A percentile compares a stretch with the other conserved stretches of the same genome.
These are phyloP conservation scores for Bryopsis sp. DNA, from an alignment of 139 green algal species.

Conservation along the genomic window DNA sequence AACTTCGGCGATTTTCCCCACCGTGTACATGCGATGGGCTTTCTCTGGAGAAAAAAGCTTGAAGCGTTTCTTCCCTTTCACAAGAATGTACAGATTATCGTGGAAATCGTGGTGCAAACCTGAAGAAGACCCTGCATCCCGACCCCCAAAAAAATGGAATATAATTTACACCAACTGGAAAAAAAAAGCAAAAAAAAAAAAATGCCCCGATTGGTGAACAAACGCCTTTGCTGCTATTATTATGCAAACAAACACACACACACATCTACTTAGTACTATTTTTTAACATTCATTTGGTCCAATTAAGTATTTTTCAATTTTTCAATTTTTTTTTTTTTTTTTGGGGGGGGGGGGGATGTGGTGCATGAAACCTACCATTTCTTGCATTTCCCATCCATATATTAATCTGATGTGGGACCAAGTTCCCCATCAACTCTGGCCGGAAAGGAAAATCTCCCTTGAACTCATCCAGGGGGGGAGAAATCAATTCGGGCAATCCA, in stretches of 20 bases:
- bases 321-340: no score
- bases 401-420: constrained; percentile 65
- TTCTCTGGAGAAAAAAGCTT: constrained; percentile 52
- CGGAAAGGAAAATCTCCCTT: constrained; percentile 38
- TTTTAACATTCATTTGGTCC: no score
- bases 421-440: constrained; percentile 42
- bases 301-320: no score
- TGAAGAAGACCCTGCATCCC: constrained; percentile 43
- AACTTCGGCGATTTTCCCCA: constrained; percentile 36
- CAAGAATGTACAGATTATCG: constrained; percentile 83
- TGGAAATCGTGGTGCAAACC: constrained; percentile 86
- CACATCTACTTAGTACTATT: no score
- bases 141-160: not conserved
- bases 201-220: not conserved
- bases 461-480: constrained; percentile 40
- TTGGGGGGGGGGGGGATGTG: no score
- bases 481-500: constrained; percentile 48
- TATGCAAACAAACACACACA: no score
- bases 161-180: not conserved
- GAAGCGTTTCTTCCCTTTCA: constrained; percentile 73
- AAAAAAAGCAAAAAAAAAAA: not conserved
- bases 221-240: no score
- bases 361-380: constrained; percentile 26
- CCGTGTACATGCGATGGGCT: constrained; percentile 57
- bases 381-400: constrained; percentile 50